phyloP scores from a whole-genome alignment of 1,139 yeast genomes.

The Pichia sp. region DNA sequence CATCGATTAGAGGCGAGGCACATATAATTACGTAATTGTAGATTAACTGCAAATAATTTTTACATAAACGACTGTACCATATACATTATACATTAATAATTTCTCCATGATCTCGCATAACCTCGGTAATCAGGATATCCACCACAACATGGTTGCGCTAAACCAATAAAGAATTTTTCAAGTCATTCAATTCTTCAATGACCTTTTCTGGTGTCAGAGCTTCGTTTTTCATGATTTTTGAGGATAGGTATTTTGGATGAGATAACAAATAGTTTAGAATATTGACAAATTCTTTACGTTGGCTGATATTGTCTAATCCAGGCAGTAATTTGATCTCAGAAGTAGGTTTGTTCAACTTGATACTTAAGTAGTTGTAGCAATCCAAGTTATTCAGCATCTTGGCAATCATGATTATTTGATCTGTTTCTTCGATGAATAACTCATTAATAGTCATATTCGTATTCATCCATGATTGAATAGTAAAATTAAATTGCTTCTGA shows the following conservation, averaged over 20 bases:
- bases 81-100: too few relatives aligned
- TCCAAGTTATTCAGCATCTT: constrained; percentile 46
- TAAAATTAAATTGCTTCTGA: constrained; percentile 53
- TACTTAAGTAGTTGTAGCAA: constrained; percentile 34
- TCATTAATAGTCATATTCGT: constrained; percentile 54
- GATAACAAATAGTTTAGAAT: constrained; percentile 64
- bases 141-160: not conserved
- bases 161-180: constrained; percentile 37
- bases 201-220: constrained; percentile 31
- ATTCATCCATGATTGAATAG: constrained; percentile 59
- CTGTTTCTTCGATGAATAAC: constrained; percentile 68
- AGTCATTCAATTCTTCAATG: constrained; percentile 45
- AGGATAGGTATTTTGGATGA: constrained; percentile 76
- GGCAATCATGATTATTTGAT: constrained; percentile 62
- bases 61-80: too few relatives aligned
- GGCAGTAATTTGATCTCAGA: constrained; percentile 35
- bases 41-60: too few relatives aligned
- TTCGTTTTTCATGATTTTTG: constrained; percentile 23
- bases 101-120: too few relatives aligned
- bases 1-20: too few relatives aligned
- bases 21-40: too few relatives aligned
- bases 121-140: too few relatives aligned
- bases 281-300: constrained; percentile 47
- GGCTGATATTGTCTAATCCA: constrained; percentile 52
- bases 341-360: constrained; percentile 15